phyloP scores from a whole-genome alignment of 179 eudicot species.

The Spergularia azorica region DNA sequence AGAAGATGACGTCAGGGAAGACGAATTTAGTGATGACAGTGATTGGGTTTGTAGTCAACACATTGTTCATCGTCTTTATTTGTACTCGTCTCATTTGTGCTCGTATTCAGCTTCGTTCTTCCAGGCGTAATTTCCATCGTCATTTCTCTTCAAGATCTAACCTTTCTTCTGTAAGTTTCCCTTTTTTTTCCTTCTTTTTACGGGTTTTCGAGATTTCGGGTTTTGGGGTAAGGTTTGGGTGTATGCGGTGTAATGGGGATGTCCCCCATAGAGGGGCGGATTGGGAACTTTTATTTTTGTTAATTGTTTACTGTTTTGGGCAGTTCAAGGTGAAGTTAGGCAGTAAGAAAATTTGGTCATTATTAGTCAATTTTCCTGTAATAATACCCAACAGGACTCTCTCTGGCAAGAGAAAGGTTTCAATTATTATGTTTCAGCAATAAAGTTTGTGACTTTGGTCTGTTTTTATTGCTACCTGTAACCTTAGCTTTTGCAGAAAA shows the following conservation, averaged over 20 bases:
- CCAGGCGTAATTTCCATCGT: conserved; percentile 50
- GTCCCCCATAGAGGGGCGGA: background rate
- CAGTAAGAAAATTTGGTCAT: conserved; percentile 5
- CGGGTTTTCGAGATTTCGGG: background rate
- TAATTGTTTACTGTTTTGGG: conserved; percentile 15
- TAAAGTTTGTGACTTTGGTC: background rate
- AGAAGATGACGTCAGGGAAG: conserved; percentile 55
- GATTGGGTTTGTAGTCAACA: conserved; percentile 85
- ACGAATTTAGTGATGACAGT: conserved; percentile 91
- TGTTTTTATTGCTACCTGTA: background rate
- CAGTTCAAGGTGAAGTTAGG: conserved; percentile 24
- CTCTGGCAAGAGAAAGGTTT: background rate
- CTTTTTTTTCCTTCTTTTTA: background rate
- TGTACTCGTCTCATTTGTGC: conserved; percentile 93
- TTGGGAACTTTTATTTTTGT: background rate
- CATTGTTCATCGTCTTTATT: conserved; percentile 81
- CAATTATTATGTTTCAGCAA: conserved; percentile 16
- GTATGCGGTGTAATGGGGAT: background rate
- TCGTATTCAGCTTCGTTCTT: conserved; percentile 61
- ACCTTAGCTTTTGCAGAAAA: background rate
- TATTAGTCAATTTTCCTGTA: conserved; percentile 11
- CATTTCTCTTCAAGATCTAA: conserved; percentile 61
- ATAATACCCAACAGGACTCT: conserved; percentile 3
- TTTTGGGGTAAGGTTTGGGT: conserved; percentile 2
- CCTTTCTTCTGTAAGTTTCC: conserved; percentile 54